Evolutionary conservation across 2,329 filamentous ascomycete genomes (phyloP), one percentile per base, ranked within the genome.

Genomic region (Sporothrix sp.): DNA sequence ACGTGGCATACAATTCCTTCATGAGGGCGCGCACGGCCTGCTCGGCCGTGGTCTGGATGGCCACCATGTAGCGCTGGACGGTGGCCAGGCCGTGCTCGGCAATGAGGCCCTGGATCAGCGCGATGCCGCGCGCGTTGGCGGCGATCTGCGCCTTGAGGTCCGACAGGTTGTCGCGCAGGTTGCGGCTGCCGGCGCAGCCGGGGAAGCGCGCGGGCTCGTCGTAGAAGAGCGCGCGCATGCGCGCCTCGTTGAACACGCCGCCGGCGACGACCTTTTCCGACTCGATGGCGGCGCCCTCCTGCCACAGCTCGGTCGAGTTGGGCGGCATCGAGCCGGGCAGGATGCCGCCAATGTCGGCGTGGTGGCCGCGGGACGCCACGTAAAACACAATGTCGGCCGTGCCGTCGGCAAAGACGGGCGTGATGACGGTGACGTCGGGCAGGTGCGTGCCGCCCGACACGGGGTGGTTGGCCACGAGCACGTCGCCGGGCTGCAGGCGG

Each of bases 301-400:
- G 75, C 61, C 69, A 81, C 3, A 84, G 70, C 54, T 78, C 75
- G 13, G 77, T 76, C 0, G 81, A 86, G 53, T 84, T 78, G 1
- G 86, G 82, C 1, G 87, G 87, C 87, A 93, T 91, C 1, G 81
- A 86, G 0, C 87, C 86, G 0, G 86, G 84, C 0, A 87, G 71
- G 37, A 90, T 88, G 8, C 87, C 87, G 7, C 87, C 87, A 54
- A 93, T 90, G 60, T 93, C 86, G 8, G 86, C 85, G 58, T 91
- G 86, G 61, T 93, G 86, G 0, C 85, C 86, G 32, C 86, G 76
- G 2, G 83, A 87, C 0, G 86, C 86, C 1, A 87, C 85, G 54
- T 88, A 91, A 66, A 91, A 91, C 47, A 89, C 74, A 52, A 91
- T 89, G 16, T 84, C 77, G 50, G 82, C 63, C n/a, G n/a, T n/a